Evolutionary conservation across 805 yeast species (phyloP).

Genomic region (Candida sphagnicola): DNA sequence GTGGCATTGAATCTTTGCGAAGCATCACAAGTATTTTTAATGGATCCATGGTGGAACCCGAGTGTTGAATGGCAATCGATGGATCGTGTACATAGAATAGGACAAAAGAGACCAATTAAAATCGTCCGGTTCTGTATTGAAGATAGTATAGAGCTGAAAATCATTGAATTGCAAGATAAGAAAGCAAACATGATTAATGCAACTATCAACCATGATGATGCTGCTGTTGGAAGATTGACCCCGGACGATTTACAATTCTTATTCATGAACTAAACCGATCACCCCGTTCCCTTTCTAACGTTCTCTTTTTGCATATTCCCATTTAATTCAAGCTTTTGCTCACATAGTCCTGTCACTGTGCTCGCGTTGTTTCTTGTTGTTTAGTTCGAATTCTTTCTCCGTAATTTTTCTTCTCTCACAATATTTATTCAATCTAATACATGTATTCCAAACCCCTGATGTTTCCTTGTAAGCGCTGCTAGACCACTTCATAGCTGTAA

Average conservation of each 20-base stretch:
- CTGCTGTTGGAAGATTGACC: conserved; percentile 82
- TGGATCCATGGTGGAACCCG: conserved; percentile 99
- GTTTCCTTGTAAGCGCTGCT: no score
- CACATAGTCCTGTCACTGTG: no score
- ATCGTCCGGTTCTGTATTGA: conserved; percentile 92
- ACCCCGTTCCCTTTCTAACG: no score
- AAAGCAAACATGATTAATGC: conserved; percentile 98
- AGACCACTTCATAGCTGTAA: no score
- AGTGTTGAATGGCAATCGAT: conserved; percentile 98
- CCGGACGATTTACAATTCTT: conserved; percentile 94
- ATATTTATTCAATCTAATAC: no score
- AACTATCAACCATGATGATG: conserved; percentile 88
- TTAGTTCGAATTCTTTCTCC: no score
- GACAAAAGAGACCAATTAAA: conserved; percentile 90
- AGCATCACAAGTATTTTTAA: conserved; percentile 90
- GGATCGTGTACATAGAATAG: conserved; percentile 96
- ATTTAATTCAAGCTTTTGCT: no score
- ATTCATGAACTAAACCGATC: conserved; percentile 63
- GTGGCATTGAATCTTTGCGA: conserved; percentile 95
- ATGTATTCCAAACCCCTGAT: no score
- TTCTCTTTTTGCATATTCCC: no score
- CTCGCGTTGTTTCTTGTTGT: no score
- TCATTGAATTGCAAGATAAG: conserved; percentile 92
- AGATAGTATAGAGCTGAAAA: conserved; percentile 94
- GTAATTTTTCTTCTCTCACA: no score